Evolutionary conservation across 2,329 filamentous ascomycete species (phyloP), one percentile per base, ranked within the genome.

Genomic region (Plectosphaerella plurivora): DNA sequence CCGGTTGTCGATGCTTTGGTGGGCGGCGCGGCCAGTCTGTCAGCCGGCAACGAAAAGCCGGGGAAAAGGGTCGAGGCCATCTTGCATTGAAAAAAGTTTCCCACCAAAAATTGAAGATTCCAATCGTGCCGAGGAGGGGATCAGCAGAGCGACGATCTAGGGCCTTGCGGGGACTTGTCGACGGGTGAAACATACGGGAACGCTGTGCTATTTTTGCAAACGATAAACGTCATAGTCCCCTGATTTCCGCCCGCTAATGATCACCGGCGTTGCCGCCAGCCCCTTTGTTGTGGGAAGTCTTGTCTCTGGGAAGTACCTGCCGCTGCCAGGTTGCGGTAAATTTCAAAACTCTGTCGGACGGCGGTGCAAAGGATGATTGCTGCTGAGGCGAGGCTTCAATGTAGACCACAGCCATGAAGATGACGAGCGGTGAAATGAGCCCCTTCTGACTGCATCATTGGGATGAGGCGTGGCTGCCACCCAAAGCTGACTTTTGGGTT

Each of bases 141-240:
- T 20, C 11, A 5, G 28, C 16, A 18, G 10, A 14, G 12, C 24
- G 18, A 12, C 41, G 18, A 18, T 45, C 41, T 18, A 22, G 41
- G 16, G 22, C 22, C 28, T 12, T 33, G 28, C 28, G 28, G 28
- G 28, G 28, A 33, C 28, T 33, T 18, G 41, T 45, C 41, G 22
- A 25, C 25, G 33, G 24, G n/a, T 47, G 45, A 47, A 47, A 47
- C 45, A 28, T 35, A 35, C 45, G 24, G 25, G 14, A 25, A n/a
- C 28, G 28, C 8, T n/a, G 28, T 47, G 45, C 45, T 47, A 47
- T 47, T 47, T 47, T 47, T 33, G 28, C 45, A 47, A 28, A 47
- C 45, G 44, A 47, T 35, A 22, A 28, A 47, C 45, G 45, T 47
- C 45, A 47, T 47, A 35, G 45, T 33, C 45, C 45, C 45, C 45